These are phyloP conservation scores for Capsella rubella DNA, from an alignment of 441 rosid species.

Conservation along the genomic window DNA sequence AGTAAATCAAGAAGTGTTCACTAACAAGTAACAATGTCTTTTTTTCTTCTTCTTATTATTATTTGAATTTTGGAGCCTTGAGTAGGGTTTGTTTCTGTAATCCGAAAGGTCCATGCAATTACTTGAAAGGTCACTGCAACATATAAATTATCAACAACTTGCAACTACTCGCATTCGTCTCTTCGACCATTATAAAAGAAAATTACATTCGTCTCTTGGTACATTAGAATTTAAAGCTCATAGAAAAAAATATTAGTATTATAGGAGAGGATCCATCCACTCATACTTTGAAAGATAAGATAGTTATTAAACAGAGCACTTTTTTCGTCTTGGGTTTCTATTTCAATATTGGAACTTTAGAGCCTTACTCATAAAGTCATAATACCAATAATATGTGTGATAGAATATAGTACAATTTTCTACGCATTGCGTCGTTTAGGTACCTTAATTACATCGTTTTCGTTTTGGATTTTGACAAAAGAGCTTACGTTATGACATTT, in stretches of 20 bases:
- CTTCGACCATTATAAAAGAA: not conserved
- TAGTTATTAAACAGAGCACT: not conserved
- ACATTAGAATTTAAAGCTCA: not conserved
- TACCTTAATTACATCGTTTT: not conserved
- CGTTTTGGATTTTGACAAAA: slow-evolving; percentile 31
- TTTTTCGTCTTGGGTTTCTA: slow-evolving; percentile 1
- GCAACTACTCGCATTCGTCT: not conserved
- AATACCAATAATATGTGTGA: not conserved
- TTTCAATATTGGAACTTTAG: slow-evolving; percentile 1
- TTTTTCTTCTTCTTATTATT: too few relatives aligned
- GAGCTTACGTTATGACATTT: slow-evolving; percentile 36
- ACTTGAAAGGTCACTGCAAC: slow-evolving; percentile 10
- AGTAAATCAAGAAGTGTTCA: not conserved
- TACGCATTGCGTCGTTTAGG: not conserved
- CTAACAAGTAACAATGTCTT: not conserved
- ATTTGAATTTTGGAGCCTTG: not conserved
- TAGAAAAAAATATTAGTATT: not conserved
- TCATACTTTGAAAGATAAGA: not conserved
- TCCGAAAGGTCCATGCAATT: not conserved
- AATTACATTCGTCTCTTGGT: not conserved
- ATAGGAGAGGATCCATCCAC: not conserved
- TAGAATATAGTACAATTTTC: not conserved
- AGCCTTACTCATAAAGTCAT: not conserved
- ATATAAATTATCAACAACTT: not conserved
- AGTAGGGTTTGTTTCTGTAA: not conserved